Percentiles rank a stretch among this genome's conserved stretches.
phyloP scores from a whole-genome alignment of 306 rosid genomes.

The Dalbergia cochinchinensis region DNA sequence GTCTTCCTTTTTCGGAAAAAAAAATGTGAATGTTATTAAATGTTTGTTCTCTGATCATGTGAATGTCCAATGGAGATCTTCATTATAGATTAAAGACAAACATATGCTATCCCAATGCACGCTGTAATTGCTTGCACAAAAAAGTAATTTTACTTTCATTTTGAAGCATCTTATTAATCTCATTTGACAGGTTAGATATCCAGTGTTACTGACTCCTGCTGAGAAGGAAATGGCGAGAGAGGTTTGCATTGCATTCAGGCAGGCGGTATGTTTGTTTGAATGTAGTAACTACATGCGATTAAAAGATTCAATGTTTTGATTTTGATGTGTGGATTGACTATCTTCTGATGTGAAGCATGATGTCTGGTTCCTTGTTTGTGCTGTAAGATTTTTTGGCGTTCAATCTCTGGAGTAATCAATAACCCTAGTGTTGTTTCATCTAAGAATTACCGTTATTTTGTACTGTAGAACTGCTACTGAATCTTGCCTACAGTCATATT shows the following conservation, averaged over 20 bases:
- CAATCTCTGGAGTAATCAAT: constrained; percentile 17
- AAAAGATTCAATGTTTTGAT: constrained; percentile 1
- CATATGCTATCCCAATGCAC: not conserved
- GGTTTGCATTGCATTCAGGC: constrained; percentile 93
- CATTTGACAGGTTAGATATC: constrained; percentile 91
- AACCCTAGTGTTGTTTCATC: constrained; percentile 17
- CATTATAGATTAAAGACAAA: constrained; percentile 6
- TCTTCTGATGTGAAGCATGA: constrained; percentile 24
- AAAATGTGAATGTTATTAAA: not conserved
- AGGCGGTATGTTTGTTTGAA: constrained; percentile 74
- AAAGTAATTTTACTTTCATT: constrained; percentile 30
- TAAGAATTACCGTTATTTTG: not conserved
- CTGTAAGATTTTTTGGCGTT: constrained; percentile 31
- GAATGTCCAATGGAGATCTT: constrained; percentile 27
- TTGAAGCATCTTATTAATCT: constrained; percentile 40
- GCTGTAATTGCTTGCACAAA: constrained; percentile 27
- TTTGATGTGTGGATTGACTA: constrained; percentile 23
- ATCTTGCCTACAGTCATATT: constrained; percentile 6
- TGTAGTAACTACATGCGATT: constrained; percentile 32
- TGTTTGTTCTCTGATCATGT: constrained; percentile 8
- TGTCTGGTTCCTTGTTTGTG: constrained; percentile 25
- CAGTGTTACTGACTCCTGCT: constrained; percentile 88
- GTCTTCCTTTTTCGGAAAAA: not conserved
- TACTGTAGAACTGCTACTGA: not conserved
- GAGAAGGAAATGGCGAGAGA: constrained; percentile 99